Base-by-base conservation (phyloP, 306 rosid species). In the Inga leiocalycina region DNA sequence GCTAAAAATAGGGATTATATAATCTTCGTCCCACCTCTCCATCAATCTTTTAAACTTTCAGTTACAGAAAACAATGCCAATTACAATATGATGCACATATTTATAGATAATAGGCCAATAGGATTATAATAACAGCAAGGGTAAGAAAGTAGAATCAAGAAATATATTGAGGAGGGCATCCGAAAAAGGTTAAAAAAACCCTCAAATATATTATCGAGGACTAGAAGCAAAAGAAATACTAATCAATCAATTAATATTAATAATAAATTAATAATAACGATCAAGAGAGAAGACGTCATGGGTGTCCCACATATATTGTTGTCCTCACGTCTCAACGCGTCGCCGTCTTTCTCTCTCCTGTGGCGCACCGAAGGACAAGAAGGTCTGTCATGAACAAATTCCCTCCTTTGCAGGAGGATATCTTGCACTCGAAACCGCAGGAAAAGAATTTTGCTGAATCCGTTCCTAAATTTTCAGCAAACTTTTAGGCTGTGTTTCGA, bases 251-350 rank as follows among this genome's bases (percentile, higher is more conserved):
- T 15, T 7, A 56, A 56, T 8, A 56, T 20, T 8, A 56, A 8
- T 56, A 56, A 45, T 17, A 52, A 16, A 24, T 24, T 16, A 52
- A 54, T 6, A 19, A 57, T 7, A 59, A 59, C 32, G 22, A 57
- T 2, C 69, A 52, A 52, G 59, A 52, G 5, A 6, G 9, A 80
- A 73, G 49, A n/a, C 71, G 85, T 74, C 34, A 52, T 52, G 84
- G 89, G 86, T 74, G 86, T 84, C 89, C 89, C 77, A 75, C 76
- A 72, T 57, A 74, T 75, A 67, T 49, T 81, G 82, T 84, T 88
- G 87, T 84, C 92, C 90, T 61, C 91, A 85, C 87, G 82, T 85
- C 88, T 80, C 76, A 67, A 78, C 83, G 79, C 80, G 52, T 71
- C 74, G 56, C 77, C 75, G 71, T 84, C 81, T 74, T 69, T 86